Evolutionary conservation across 768 basidiomycete genomes (phyloP), one percentile per base, ranked within the genome.

Genomic region (Podaxis carcinomalis): DNA sequence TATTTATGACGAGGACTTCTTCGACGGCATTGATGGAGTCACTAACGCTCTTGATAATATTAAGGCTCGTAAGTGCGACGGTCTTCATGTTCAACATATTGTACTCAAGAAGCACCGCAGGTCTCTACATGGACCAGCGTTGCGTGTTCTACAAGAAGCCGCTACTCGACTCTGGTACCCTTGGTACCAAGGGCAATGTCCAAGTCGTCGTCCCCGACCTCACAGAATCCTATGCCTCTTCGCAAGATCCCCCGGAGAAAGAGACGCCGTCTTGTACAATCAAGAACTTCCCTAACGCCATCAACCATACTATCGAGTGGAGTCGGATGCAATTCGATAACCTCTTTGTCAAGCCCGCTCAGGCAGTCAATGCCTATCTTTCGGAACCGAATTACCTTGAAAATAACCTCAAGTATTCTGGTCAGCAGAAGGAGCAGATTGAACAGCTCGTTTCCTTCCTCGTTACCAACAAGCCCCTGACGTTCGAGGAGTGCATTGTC

Each of bases 291-390:
- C 97, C 97, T 9, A 95, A 99, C 72, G 90, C 90, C 25, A 98
- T 98, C 68, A 89, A 93, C 66, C 97, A 99, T 75, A 97, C 95
- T 5, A 99, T 99, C 62, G 94, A 98, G 93, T 99, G 97, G 97
- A 88, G 91, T 67, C 88, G 95, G 66, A 86, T 88, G 68, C 91
- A 92, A 64, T 98, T 99, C 73, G 93, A 97, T 70, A 87, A 85
- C 61, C 77, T 94, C 49, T 99, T 98, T 68, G 90, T 97, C 67
- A 95, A 96, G 72, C 97, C 97, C 1, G 83, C 90, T 36, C 92
- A 95, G 71, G 87, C 92, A 49, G 94, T 92, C 72, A 99, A 99
- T 74, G 85, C 94, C 28, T 99, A 98, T 76, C 88, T 99, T 32
- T 93, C 95, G 1, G 95, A 98, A 69, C 92, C 97, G 21, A 95